Base-by-base conservation (phyloP, 108 stramenopile genomes). In the Fragilariopsis cylindrus region DNA sequence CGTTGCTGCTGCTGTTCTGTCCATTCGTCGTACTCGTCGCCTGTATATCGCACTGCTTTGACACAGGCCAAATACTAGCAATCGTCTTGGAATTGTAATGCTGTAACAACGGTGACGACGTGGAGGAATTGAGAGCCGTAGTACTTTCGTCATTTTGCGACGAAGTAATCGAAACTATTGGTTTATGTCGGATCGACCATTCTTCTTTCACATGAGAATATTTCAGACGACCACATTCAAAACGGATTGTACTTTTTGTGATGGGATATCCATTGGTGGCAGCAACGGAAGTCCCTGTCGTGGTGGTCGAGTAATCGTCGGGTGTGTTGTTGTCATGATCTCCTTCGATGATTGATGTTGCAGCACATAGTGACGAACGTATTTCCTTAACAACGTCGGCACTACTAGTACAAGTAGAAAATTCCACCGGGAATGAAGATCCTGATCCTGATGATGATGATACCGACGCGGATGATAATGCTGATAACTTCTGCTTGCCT, bases 221-320 rank as follows among this genome's bases (percentile, higher is more conserved):
- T 68, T 68, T 68, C 48, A 68, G 3, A 50, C 67, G 67, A 21
- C 67, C 67, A 39, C 67, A 68, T 40, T 68, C 67, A 68, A 68
- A 68, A 9, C 50, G 67, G 50, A 68, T 21, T 6, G 67, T 48
- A 6, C 48, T 68, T 68, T 12, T 16, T 8, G 8, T 39, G 49
- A 52, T 39, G 49, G 30, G 67, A 11, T 50, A 40, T 40, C 62
- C 16, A 11, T 15, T 44, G 11, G 16, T 52, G 67, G 13, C 30
- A 3, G 13, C 30, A 3, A 19, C 3, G 4, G 49, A 48, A 68
- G 19, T 44, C 12, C n/a, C n/a, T n/a, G 52, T 12, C n/a, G 52
- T 53, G 52, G 12, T 53, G 2, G 52, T 53, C 52, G 52, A 53
- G 15, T 30, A 53, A 53, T n/a, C 15, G 52, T 15, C 15, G 15